Evolutionary conservation across 257 asterid species (phyloP).

Genomic region (Solanum sejunctum): DNA sequence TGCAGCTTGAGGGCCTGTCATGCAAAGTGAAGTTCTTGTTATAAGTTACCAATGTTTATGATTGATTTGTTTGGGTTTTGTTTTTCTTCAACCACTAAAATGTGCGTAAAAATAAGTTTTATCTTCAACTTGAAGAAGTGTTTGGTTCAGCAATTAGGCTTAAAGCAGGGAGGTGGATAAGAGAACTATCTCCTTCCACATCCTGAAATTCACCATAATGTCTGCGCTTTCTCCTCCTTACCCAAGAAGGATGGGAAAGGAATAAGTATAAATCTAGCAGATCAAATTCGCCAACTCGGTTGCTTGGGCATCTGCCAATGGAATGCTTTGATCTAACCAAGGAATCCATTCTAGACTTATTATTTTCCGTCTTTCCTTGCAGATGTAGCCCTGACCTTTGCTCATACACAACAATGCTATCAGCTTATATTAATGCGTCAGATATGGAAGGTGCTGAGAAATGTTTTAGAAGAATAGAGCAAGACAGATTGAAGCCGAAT

Average conservation of each 20-base stretch:
- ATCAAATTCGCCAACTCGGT: background rate
- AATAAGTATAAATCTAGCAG: background rate
- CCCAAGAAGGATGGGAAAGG: background rate
- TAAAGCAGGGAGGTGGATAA: background rate
- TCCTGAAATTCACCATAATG: background rate
- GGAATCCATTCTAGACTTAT: background rate
- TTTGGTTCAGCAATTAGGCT: background rate
- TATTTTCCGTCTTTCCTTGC: background rate
- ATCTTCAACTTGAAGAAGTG: background rate
- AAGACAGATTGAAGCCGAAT: slow-evolving; percentile 64
- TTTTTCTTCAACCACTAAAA: background rate
- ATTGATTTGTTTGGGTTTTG: background rate
- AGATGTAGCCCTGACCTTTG: slow-evolving; percentile 82
- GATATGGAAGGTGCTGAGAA: slow-evolving; percentile 96
- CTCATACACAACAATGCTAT: slow-evolving; percentile 85
- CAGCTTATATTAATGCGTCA: slow-evolving; percentile 73
- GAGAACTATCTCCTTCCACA: background rate
- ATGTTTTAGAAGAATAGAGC: slow-evolving; percentile 67
- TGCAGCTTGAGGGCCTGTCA: background rate
- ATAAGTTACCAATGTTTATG: background rate
- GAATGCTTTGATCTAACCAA: background rate
- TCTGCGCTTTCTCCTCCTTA: background rate
- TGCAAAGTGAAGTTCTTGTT: background rate
- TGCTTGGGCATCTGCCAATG: background rate
- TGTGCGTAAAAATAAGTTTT: background rate